These are phyloP conservation scores for Amanita phalloides DNA, from an alignment of 768 basidiomycete genomes.

Conservation along the genomic window DNA sequence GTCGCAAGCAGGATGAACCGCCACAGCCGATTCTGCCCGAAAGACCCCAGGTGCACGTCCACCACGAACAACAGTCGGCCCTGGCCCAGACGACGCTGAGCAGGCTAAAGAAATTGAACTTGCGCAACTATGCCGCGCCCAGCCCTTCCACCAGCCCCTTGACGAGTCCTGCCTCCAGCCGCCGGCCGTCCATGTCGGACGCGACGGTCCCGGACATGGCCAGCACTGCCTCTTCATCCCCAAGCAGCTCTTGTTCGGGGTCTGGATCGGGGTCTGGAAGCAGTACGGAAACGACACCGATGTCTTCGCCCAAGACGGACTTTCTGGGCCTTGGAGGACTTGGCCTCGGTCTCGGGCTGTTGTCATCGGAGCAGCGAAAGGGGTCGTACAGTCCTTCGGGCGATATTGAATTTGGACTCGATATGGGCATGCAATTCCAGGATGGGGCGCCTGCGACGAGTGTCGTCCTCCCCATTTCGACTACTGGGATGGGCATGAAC, in stretches of 20 bases:
- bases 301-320: not conserved
- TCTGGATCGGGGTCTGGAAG: not conserved
- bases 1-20: conserved; percentile 5
- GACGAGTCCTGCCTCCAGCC: not conserved
- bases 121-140: conserved; percentile 43
- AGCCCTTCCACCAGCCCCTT: not conserved
- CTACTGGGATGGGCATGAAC: not conserved
- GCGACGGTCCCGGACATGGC: not conserved
- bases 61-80: conserved; percentile 12
- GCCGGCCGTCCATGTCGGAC: not conserved
- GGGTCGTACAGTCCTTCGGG: not conserved
- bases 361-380: not conserved
- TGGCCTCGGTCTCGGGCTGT: no score
- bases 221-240: not conserved
- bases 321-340: not conserved
- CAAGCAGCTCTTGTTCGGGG: not conserved
- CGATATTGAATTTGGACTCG: not conserved
- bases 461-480: not conserved
- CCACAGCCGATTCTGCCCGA: not conserved
- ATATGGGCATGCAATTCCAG: conserved; percentile 4
- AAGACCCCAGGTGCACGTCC: conserved; percentile 6
- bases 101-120: conserved; percentile 26
- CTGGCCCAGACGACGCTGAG: conserved; percentile 22
- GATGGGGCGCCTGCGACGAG: conserved; percentile 3
- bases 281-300: conserved; percentile 1